A percentile compares a stretch with the other conserved stretches of the same genome.
phyloP scores from a whole-genome alignment of 73 alveolate genomes.

The Tetrahymena thermophila region DNA sequence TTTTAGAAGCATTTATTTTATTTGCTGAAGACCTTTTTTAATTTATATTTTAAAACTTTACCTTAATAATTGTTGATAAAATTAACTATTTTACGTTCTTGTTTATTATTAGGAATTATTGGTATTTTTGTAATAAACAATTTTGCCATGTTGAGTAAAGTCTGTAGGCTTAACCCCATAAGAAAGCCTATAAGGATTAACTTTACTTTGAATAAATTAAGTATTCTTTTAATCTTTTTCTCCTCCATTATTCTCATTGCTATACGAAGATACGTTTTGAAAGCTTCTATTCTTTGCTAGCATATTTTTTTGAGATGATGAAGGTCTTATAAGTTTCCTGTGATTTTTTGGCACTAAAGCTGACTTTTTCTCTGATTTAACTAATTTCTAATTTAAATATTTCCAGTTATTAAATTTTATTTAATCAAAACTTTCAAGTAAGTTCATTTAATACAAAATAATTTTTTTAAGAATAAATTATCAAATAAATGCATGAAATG shows the following conservation, averaged over 20 bases:
- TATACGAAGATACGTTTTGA: background rate
- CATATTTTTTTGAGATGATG: background rate
- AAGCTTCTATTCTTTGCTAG: background rate
- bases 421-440: too few relatives aligned
- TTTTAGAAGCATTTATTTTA: background rate
- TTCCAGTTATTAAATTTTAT: too few relatives aligned
- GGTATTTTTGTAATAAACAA: background rate
- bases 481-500: too few relatives aligned
- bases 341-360: background rate
- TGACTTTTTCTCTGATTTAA: background rate
- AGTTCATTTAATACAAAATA: too few relatives aligned
- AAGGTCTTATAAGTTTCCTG: background rate
- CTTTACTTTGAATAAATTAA: background rate
- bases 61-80: too few relatives aligned
- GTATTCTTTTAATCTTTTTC: background rate
- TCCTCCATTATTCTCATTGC: background rate
- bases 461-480: too few relatives aligned
- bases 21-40: background rate
- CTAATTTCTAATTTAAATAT: background rate
- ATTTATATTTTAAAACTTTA: too few relatives aligned
- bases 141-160: background rate
- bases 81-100: background rate
- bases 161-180: background rate
- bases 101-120: background rate
- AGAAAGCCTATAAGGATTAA: background rate